Percentiles rank a stretch among this genome's conserved stretches.
These are phyloP conservation scores for Corynespora cassiicola DNA, from an alignment of 2,329 filamentous ascomycete genomes.

Conservation along the genomic window DNA sequence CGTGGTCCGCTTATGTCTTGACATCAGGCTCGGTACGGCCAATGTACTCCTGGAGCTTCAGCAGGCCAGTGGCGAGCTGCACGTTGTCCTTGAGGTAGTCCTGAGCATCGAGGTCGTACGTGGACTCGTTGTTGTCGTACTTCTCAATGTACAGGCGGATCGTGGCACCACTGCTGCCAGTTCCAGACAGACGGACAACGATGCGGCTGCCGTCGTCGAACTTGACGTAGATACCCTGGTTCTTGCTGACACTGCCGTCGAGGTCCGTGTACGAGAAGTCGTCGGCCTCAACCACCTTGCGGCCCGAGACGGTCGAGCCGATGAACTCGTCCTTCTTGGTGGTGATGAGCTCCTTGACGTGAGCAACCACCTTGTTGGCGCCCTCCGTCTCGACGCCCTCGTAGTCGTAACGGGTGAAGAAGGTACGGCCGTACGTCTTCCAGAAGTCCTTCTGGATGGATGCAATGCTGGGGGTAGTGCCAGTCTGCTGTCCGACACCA, in stretches of 20 bases:
- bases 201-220: conserved; percentile 96
- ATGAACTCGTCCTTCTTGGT: conserved; percentile 75
- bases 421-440: conserved; percentile 93
- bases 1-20: conserved; percentile 79
- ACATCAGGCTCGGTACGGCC: conserved; percentile 94
- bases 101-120: conserved; percentile 83
- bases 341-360: conserved; percentile 79
- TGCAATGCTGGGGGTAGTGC: conserved; percentile 86
- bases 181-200: conserved; percentile 92
- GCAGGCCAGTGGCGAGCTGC: conserved; percentile 78
- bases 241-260: conserved; percentile 93
- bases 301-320: conserved; percentile 80
- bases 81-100: conserved; percentile 93
- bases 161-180: conserved; percentile 92
- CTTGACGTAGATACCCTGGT: conserved; percentile 93
- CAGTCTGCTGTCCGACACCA: conserved; percentile 82
- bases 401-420: conserved; percentile 99
- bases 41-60: conserved; percentile 94
- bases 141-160: conserved; percentile 98
- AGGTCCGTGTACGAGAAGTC: conserved; percentile 99
- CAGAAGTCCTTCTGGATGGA: conserved; percentile 98
- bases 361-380: conserved; percentile 86
- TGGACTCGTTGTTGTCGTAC: conserved; percentile 81
- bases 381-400: conserved; percentile 92
- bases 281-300: conserved; percentile 86